Conservation (phyloP, 768 basidiomycete genomes). For the Mycena galopus region DNA sequence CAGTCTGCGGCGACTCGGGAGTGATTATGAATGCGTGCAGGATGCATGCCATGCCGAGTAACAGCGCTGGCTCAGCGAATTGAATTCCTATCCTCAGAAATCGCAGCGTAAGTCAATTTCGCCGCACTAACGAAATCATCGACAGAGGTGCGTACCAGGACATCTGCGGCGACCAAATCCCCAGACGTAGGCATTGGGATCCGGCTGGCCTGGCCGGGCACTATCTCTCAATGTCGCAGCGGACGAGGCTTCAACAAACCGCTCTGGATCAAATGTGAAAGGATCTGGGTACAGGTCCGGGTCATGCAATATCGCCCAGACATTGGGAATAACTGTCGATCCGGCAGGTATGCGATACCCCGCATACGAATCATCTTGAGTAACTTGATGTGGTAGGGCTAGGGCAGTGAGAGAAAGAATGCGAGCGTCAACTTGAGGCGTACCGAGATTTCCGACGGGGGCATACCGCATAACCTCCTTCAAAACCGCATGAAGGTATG, state of each 20-base stretch:
- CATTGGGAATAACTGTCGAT: constrained; percentile 59
- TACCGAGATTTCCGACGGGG: constrained; percentile 57
- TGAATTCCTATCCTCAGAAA: constrained; percentile 42
- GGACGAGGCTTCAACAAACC: constrained; percentile 40
- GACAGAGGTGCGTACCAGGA: constrained; percentile 41
- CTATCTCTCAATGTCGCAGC: not conserved
- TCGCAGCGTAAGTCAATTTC: not conserved
- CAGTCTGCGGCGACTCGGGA: not conserved
- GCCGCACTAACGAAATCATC: not conserved
- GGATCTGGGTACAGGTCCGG: constrained; percentile 56
- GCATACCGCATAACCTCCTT: constrained; percentile 58
- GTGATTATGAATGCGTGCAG: constrained; percentile 45
- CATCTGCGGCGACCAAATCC: constrained; percentile 51
- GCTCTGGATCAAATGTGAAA: constrained; percentile 53
- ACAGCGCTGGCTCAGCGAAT: constrained; percentile 49
- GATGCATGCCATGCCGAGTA: constrained; percentile 50
- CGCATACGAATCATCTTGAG: constrained; percentile 59
- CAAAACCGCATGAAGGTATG: constrained; percentile 52
- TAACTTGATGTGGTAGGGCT: constrained; percentile 59
- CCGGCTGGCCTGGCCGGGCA: constrained; percentile 40
- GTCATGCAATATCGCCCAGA: constrained; percentile 64
- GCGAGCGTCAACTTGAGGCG: not conserved
- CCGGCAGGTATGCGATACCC: constrained; percentile 61
- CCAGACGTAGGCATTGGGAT: constrained; percentile 49
- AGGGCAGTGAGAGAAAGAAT: not conserved